Evolutionary conservation across 2,329 filamentous ascomycete species (phyloP).

Genomic region (Alternaria sp.): DNA sequence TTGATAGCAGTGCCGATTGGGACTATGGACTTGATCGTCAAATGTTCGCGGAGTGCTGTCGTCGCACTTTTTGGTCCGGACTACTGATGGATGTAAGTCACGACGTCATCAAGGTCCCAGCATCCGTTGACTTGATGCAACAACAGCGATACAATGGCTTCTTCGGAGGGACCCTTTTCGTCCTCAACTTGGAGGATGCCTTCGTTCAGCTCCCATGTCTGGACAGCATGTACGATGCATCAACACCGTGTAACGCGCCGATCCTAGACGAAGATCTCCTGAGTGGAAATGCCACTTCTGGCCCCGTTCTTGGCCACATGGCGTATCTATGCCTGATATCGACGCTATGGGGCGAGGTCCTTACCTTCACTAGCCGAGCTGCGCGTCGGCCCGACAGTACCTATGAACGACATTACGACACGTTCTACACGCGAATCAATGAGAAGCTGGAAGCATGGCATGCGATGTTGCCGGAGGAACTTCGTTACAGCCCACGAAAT

Average conservation of each 20-base stretch:
- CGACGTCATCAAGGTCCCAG: conserved; percentile 38
- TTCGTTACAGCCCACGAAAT: conserved; percentile 64
- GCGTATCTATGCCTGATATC: conserved; percentile 68
- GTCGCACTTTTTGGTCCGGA: conserved; percentile 75
- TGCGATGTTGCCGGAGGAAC: conserved; percentile 60
- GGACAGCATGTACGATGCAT: conserved; percentile 66
- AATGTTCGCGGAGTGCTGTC: conserved; percentile 69
- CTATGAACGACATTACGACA: conserved; percentile 57
- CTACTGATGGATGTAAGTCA: conserved; percentile 70
- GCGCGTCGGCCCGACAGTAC: conserved; percentile 52
- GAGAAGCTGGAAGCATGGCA: conserved; percentile 66
- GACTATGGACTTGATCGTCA: conserved; percentile 65
- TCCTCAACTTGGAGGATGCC: conserved; percentile 69
- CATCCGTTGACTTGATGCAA: conserved; percentile 38
- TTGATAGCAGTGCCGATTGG: conserved; percentile 55
- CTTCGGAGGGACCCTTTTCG: conserved; percentile 57
- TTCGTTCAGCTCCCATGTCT: conserved; percentile 71
- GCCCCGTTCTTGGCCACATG: conserved; percentile 57
- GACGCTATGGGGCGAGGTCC: conserved; percentile 70
- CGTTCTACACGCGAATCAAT: conserved; percentile 61
- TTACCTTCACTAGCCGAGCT: conserved; percentile 64
- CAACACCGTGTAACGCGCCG: conserved; percentile 63
- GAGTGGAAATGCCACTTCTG: conserved; percentile 37
- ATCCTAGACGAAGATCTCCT: conserved; percentile 64
- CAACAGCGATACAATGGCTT: conserved; percentile 65